A percentile compares a stretch with the other conserved stretches of the same genome.
Evolutionary conservation across 179 eudicot species (phyloP).

Genomic region (Drosera spatulata): DNA sequence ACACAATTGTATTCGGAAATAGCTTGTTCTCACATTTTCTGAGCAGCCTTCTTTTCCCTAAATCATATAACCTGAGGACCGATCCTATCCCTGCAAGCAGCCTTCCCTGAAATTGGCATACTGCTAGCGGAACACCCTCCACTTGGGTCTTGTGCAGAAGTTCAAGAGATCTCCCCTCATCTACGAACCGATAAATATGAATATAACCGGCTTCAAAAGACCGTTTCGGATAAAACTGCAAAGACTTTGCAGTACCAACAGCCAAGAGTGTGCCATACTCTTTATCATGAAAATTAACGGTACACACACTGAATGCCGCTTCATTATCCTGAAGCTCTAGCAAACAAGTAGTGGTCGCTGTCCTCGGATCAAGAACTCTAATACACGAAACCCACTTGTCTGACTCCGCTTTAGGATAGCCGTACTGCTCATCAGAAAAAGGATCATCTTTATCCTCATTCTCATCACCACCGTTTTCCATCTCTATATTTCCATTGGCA

Average conservation of each 20-base stretch:
- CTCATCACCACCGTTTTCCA: conserved; percentile 64
- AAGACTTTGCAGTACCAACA: conserved; percentile 92
- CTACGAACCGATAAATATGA: conserved; percentile 85
- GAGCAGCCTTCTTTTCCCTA: conserved; percentile 86
- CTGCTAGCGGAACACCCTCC: conserved; percentile 90
- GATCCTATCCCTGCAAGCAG: conserved; percentile 90
- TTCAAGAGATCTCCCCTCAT: conserved; percentile 81
- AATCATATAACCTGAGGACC: conserved; percentile 78
- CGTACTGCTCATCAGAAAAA: conserved; percentile 94
- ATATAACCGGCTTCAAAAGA: conserved; percentile 66
- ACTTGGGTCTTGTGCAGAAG: conserved; percentile 98
- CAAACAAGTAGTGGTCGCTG: conserved; percentile 66
- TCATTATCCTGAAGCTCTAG: conserved; percentile 98
- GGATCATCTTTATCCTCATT: conserved; percentile 76
- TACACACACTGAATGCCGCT: conserved; percentile 92
- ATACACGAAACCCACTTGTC: conserved; percentile 96
- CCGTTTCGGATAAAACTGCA: conserved; percentile 86
- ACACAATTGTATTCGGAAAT: conserved; percentile 76
- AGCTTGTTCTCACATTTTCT: conserved; percentile 98
- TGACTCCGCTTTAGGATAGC: conserved; percentile 85
- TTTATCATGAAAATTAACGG: conserved; percentile 92
- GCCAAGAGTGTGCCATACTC: conserved; percentile 93
- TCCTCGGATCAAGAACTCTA: conserved; percentile 87
- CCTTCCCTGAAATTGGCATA: conserved; percentile 88
- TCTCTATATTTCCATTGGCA: conserved; percentile 45